Evolutionary conservation across 78 protist genomes (phyloP), one percentile per base, ranked within the genome.

Genomic region (Protostelium mycophagum): DNA sequence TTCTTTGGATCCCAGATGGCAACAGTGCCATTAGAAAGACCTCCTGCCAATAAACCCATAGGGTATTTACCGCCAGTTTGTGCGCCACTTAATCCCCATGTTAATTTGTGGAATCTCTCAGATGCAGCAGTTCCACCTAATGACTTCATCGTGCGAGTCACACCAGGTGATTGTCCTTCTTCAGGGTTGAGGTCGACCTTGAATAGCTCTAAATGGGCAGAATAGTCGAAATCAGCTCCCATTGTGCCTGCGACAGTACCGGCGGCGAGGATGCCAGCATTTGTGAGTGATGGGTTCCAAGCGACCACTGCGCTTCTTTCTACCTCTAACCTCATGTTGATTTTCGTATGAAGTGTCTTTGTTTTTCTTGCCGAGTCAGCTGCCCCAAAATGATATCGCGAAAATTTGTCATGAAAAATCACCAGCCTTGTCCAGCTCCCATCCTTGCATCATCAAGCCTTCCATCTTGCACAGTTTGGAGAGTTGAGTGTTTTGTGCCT

Each of bases 21-120:
- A 63, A 96, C 90, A 0, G 91, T 1, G 38, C 97, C 97, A 96
- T 96, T 95, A 29, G 88, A 90, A 92, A 95, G 83, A 34, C 95
- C 97, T 89, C 96, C 96, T 36, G 95, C 96, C 37, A 96, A 83
- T 1, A 96, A 34, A 87, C 95, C 95, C 34, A 87, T 37, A 34
- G 85, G 16, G 23, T 83, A 88, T 28, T 36, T 83, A n/a, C 38
- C 36, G 35, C 38, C 63, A 23, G 91, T 28, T 38, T 39, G 88
- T 5, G 73, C 73, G 73, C 73, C 73, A 51, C 73, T 51, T 5
- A 51, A 16, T 9, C 90, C 88, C 96, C 96, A 94, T 37, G 63
- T 88, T 0, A 94, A n/a, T 39, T 90, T 94, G 87, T 88, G 51
- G 38, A 92, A 92, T 85, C 94, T 90, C 34, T 37, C 90, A 0